phyloP scores from a whole-genome alignment of 2,329 filamentous ascomycete genomes.

The Colletotrichum acutatum region DNA sequence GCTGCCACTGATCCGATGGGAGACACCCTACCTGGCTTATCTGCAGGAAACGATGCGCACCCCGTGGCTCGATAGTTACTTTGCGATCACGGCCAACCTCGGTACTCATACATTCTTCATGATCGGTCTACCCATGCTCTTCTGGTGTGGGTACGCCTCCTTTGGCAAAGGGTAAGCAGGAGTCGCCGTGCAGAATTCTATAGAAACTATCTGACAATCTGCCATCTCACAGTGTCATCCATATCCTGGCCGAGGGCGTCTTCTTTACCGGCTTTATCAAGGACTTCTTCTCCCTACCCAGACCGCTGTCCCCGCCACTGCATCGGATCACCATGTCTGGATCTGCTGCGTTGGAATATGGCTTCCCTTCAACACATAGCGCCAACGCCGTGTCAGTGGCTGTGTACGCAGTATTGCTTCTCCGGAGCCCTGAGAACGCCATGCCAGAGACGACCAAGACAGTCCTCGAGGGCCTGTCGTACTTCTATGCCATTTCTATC shows the following conservation, averaged over 20 bases:
- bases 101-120: constrained; percentile 99
- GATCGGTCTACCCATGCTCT: constrained; percentile 91
- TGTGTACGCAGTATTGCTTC: constrained; percentile 80
- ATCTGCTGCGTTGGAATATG: constrained; percentile 93
- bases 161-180: constrained; percentile 86
- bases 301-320: constrained; percentile 90
- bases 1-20: constrained; percentile 90
- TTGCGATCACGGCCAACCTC: constrained; percentile 94
- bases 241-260: constrained; percentile 81
- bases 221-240: constrained; percentile 65
- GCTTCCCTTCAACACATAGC: constrained; percentile 96
- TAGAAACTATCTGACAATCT: not conserved
- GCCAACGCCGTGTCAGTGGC: constrained; percentile 97
- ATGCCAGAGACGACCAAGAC: constrained; percentile 69
- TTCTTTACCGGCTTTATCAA: constrained; percentile 95
- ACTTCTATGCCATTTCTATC: constrained; percentile 90
- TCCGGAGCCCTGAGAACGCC: constrained; percentile 73
- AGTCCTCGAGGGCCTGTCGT: constrained; percentile 75
- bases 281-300: constrained; percentile 90
- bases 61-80: constrained; percentile 92
- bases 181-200: not conserved
- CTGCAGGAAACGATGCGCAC: constrained; percentile 84
- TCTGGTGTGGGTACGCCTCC: constrained; percentile 92
- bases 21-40: constrained; percentile 92
- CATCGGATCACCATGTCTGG: constrained; percentile 98